phyloP scores from a whole-genome alignment of 352 stramenopile genomes.

The Peronospora destructor region DNA sequence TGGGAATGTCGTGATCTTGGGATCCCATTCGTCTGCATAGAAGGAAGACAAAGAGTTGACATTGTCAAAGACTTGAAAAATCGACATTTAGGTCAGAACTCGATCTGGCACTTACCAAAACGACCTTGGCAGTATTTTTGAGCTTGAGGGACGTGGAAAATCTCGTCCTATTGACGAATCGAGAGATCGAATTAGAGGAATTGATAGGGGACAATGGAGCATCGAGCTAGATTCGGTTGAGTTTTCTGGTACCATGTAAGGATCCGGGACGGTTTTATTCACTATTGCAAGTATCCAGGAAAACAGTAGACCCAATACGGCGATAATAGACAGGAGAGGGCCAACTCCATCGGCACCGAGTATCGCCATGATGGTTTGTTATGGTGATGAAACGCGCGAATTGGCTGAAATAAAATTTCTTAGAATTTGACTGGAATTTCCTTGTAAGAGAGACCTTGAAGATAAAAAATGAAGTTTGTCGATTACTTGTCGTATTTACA shows the following conservation, averaged over 20 bases:
- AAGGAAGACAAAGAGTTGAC: background rate
- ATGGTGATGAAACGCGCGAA: background rate
- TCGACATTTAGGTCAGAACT: background rate
- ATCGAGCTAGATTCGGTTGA: background rate
- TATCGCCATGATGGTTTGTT: background rate
- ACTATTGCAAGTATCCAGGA: constrained; percentile 27
- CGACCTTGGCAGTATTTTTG: constrained; percentile 70
- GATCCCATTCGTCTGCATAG: constrained; percentile 70
- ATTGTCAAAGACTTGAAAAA: background rate
- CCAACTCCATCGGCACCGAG: background rate
- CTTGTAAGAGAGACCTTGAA: too few relatives aligned
- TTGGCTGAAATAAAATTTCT: background rate
- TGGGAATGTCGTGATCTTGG: constrained; percentile 91
- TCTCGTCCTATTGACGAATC: constrained; percentile 55
- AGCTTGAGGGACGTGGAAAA: constrained; percentile 79
- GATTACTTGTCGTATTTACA: too few relatives aligned
- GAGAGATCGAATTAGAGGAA: background rate
- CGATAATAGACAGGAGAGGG: constrained; percentile 9
- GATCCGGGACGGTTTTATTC: constrained; percentile 34
- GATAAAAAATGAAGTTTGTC: too few relatives aligned
- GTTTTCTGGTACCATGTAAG: constrained; percentile 53
- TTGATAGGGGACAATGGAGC: background rate
- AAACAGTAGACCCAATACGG: constrained; percentile 19
- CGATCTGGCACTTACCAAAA: constrained; percentile 38
- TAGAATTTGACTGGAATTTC: too few relatives aligned